Evolutionary conservation across 2,329 filamentous ascomycete species (phyloP).

Genomic region (Sphaerulina populicola): DNA sequence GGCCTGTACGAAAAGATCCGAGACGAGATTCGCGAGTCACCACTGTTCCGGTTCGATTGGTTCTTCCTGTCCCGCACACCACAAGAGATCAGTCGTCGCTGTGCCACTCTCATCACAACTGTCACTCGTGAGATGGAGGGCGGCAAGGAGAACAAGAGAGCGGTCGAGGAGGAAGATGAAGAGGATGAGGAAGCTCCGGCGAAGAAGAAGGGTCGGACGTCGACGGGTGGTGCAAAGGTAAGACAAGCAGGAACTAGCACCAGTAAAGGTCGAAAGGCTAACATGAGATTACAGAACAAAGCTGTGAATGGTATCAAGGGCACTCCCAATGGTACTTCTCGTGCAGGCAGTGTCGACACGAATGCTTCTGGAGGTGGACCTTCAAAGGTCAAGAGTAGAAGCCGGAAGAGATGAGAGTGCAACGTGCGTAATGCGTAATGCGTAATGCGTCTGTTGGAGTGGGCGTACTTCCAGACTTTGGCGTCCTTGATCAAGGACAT

Average conservation of each 20-base stretch:
- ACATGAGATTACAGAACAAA: conserved; percentile 62
- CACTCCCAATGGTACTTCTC: conserved; percentile 67
- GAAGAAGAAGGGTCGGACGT: conserved; percentile 90
- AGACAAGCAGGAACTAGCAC: conserved; percentile 25
- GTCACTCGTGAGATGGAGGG: conserved; percentile 89
- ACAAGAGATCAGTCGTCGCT: conserved; percentile 82
- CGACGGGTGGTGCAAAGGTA: conserved; percentile 58
- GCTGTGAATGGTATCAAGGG: conserved; percentile 81
- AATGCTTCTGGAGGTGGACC: conserved; percentile 50
- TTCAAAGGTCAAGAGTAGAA: conserved; percentile 39
- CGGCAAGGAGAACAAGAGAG: conserved; percentile 56
- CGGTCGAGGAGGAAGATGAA: conserved; percentile 74
- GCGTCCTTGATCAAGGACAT: not conserved
- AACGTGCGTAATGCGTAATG: no score
- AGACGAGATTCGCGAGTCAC: conserved; percentile 92
- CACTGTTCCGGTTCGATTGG: conserved; percentile 97
- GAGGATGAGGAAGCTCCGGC: conserved; percentile 67
- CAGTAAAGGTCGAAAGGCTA: conserved; percentile 1
- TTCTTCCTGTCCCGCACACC: conserved; percentile 95
- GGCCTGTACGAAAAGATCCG: conserved; percentile 85
- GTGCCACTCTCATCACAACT: conserved; percentile 87
- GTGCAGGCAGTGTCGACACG: conserved; percentile 81
- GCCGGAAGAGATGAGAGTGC: conserved; percentile 20
- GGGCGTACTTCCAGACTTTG: not conserved
- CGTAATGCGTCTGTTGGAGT: no score